These are phyloP conservation scores for Suillus plorans DNA, from an alignment of 768 basidiomycete genomes.

Conservation along the genomic window DNA sequence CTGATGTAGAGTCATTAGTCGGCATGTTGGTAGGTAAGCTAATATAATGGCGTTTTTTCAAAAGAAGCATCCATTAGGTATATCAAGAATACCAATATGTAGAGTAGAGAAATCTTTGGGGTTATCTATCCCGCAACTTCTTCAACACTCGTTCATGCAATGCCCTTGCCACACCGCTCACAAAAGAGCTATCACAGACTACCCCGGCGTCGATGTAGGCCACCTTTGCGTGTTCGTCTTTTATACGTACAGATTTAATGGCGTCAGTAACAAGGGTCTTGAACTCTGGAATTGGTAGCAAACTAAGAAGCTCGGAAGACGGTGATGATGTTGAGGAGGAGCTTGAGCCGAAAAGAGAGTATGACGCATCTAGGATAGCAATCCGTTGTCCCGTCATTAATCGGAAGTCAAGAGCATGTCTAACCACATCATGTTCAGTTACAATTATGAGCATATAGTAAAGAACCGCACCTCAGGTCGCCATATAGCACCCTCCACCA, in stretches of 20 bases:
- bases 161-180: constrained; percentile 46
- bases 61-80: background rate
- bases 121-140: constrained; percentile 23
- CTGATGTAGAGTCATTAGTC: no score
- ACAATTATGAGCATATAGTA: background rate
- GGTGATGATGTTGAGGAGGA: background rate
- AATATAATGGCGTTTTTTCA: background rate
- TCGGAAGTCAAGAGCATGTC: constrained; percentile 80
- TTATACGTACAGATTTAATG: constrained; percentile 26
- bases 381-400: constrained; percentile 66
- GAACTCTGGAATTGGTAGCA: constrained; percentile 65
- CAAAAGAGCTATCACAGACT: constrained; percentile 51
- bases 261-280: constrained; percentile 47
- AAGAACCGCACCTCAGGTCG: constrained; percentile 53
- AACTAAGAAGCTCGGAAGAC: constrained; percentile 28
- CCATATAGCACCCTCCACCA: constrained; percentile 80
- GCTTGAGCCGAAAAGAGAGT: constrained; percentile 45
- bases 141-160: constrained; percentile 49
- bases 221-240: constrained; percentile 39
- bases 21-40: no score
- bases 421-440: constrained; percentile 21
- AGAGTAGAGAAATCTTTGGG: background rate
- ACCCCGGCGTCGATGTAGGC: constrained; percentile 62
- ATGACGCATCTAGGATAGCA: constrained; percentile 72
- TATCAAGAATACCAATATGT: background rate